These are phyloP conservation scores for Diaporthe sp. DNA, from an alignment of 2,329 filamentous ascomycete genomes.

Conservation along the genomic window DNA sequence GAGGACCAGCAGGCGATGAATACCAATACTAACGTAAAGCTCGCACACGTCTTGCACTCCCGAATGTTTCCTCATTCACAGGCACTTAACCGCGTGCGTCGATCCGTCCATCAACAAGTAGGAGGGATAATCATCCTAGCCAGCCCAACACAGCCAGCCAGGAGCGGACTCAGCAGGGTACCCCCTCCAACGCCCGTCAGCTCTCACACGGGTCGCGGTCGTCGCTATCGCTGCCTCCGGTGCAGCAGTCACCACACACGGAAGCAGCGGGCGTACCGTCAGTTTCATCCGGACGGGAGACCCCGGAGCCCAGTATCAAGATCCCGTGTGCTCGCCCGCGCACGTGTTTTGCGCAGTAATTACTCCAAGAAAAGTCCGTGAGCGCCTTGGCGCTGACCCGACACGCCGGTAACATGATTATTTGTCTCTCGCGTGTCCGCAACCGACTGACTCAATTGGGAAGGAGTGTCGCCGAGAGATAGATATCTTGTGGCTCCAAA, in stretches of 20 bases:
- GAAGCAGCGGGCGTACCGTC: neutral
- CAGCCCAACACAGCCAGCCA: neutral
- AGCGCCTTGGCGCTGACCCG: neutral
- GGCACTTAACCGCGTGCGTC: neutral
- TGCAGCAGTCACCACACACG: neutral
- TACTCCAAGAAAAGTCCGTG: neutral
- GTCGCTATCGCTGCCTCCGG: neutral
- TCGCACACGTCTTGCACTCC: neutral
- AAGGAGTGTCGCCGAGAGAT: neutral
- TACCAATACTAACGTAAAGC: no score
- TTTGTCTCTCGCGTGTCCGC: neutral
- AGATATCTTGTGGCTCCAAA: no score
- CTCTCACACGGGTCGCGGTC: neutral
- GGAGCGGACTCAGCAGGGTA: neutral
- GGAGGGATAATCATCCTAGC: no score
- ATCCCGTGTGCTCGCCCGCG: neutral
- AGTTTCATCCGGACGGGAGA: constrained; percentile 3
- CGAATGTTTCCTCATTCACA: neutral
- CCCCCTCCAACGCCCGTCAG: neutral
- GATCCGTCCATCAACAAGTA: neutral
- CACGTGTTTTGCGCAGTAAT: neutral
- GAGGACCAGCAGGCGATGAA: neutral
- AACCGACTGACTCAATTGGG: neutral
- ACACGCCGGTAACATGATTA: neutral
- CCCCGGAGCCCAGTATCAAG: neutral